Base-by-base conservation (phyloP, 1,284 basidiomycete species). In the Boletus albobrunnescens region DNA sequence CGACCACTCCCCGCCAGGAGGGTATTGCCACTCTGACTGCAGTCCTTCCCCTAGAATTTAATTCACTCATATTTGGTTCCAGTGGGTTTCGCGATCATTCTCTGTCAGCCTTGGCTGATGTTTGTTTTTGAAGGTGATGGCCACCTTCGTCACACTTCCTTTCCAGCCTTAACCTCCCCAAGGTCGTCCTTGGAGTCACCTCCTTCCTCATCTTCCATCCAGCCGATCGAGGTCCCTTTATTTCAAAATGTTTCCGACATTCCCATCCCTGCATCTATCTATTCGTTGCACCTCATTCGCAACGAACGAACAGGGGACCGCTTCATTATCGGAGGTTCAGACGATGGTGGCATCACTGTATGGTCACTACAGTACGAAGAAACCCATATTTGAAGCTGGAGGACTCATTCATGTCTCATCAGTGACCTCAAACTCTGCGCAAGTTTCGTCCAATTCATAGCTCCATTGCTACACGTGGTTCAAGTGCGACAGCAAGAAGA, bases 341-440 rank as follows among this genome's bases (percentile, higher is more conserved):
- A 87, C 49, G 84, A 89, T 59, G 89, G 89, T 3, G 82, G 82
- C 0, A 73, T 91, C 20, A 78, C 77, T 0, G 71, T 88, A 51
- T 93, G 87, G 88, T 71, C 75, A 8, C 53, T 77, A 7, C 73
- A 73, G 87, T 87, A 50, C 36, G 64, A 48, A 37, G 20, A 14
- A 33, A 23, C 6, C 13, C 14, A 0, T 41, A 2, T 38, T 26
- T 35, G 32, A 46, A 27, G 9, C 22, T 41, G 22, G 28, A 20
- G 56, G 41, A 73, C 67, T 50, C 7, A 40, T 46, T 33, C 19
- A 44, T 12, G 12, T 37, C 13, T 38, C 37, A 12, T 45, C 10
- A 87, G 85, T 24, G 74, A 79, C 23, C 72, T 90, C 37, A 73
- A 78, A 40, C 67, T 88, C 5, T 72, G 78, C 49, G 84, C 84